Evolutionary conservation across 1,139 yeast species (phyloP).

Genomic region (Taphrina wiesneri): DNA sequence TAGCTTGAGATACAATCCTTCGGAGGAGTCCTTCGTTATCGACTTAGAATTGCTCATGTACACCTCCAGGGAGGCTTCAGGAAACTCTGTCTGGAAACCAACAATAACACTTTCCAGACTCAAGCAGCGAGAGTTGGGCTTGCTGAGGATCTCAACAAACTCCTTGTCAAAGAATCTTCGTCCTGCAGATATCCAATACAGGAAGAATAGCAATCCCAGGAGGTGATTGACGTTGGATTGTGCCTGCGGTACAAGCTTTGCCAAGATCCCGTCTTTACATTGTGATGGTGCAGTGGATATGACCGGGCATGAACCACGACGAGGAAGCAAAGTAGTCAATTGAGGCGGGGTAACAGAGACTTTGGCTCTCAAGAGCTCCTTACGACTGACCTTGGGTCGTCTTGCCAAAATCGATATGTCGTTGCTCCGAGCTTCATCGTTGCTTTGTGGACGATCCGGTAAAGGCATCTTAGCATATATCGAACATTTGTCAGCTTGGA

Average conservation of each 20-base stretch:
- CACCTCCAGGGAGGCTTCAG: not conserved
- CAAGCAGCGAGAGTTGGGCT: not conserved
- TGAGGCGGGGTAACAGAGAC: not conserved
- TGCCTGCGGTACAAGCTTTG: not conserved
- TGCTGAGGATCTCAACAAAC: not conserved
- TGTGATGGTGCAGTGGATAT: not conserved
- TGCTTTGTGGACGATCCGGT: not conserved
- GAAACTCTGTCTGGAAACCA: constrained; percentile 6
- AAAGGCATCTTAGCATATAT: not conserved
- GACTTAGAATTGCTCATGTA: not conserved
- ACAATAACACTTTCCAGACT: not conserved
- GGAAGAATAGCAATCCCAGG: not conserved
- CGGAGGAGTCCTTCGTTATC: not conserved
- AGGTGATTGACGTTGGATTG: not conserved
- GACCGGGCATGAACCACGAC: not conserved
- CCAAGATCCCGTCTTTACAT: not conserved
- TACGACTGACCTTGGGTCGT: not conserved
- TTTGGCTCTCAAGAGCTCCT: not conserved
- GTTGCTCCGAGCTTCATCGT: not conserved
- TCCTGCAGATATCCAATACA: constrained; percentile 11
- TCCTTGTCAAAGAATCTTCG: constrained; percentile 6
- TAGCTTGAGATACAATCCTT: not conserved
- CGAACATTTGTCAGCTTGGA: not conserved
- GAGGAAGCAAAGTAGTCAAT: not conserved
- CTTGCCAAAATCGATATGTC: not conserved